Evolutionary conservation across 331 rosid genomes (phyloP), one percentile per base, ranked within the genome.

Genomic region (Spiraea crenata): DNA sequence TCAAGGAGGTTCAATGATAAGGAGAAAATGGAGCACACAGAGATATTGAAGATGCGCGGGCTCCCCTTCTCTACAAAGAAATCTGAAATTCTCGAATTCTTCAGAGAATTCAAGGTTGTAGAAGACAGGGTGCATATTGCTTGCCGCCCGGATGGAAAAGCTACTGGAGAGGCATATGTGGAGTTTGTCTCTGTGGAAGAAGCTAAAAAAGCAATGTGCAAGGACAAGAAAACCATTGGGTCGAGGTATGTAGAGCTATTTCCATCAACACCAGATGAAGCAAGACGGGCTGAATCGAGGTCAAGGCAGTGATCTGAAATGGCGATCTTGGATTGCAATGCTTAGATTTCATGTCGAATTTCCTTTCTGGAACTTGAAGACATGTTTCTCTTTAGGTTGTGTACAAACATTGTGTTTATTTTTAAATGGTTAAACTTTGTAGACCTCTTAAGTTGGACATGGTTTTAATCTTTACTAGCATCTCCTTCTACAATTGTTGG

Each of bases 181-280:
- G 99, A 95, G 90, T 95, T 95, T 82, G 80, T 75, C 12, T 89
- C 99, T 17, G 74, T 77, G 7, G 99, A 89, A 6, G 98, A 95
- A 85, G 99, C 99, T 4, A 91, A 88, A 84, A 85, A 73, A 64
- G 98, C 99, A 25, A 95, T 95, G 98, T 57, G 83, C 85, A 95
- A 85, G 85, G 99, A 95, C 81, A 95, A 95, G 88, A 95, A 89
- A 98, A 91, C 91, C 20, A 95, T 95, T 19, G 99, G 99, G 42
- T 91, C 99, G 48, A 91, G 99, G 88, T 95, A 95, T 58, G 98
- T 91, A 80, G 99, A 95, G 84, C 85, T 95, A 85, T 95, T 95
- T 74, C 99, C 99, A 48, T 95, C 99, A 31, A 95, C 99, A 65
- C 88, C 91, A 17, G 97, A 88, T 78, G 99, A 95, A 84, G 98